Evolutionary conservation across 2,329 filamentous ascomycete species (phyloP), one percentile per base, ranked within the genome.

Genomic region (Phyllosticta citrichinensis): DNA sequence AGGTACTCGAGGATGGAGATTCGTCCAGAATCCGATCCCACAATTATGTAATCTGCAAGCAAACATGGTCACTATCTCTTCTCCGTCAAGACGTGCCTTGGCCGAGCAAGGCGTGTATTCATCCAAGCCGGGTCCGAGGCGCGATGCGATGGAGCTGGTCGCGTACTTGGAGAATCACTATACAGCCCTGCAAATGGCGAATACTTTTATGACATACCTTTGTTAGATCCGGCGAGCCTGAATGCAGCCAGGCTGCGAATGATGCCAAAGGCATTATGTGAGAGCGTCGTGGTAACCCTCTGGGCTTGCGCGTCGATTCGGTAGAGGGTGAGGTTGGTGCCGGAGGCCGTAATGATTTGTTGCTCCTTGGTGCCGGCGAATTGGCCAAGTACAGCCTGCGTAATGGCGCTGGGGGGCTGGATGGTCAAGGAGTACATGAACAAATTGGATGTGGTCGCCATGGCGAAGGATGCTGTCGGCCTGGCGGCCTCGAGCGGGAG

Each of bases 361-460:
- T 99, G 94, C 77, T 97, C 93, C 78, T 93, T 96, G 65, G 91
- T 96, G 67, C 93, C 92, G 63, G 91, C 87, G 76, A 97, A 97
- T 78, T 97, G 93, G 68, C 94, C 95, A 63, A 96, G 83, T 66
- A 97, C 88, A 65, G 94, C 92, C 77, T 96, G 88, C 57, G 88
- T 91, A 70, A 96, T 86, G 63, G 91, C 88, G 66, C 91, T 92
- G 35, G 94, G 90, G 68, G 90, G 88, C 77, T 97, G 91, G 71
- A 99, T 87, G 68, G 94, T 97, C 79, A 99, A 82, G 70, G 91
- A 94, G 80, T 99, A 99, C 79, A 99, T 87, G 75, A 97, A 97
- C 91, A 97, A 96, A 75, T 93, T 93, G 66, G 92, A 97, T 64
- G 93, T 97, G 74, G 92, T 96, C 80, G 94, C 93, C 94, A 97